A percentile compares a stretch with the other conserved stretches of the same genome.
These are phyloP conservation scores for Stephanodiscus triporus DNA, from an alignment of 108 stramenopile genomes.

Conservation along the genomic window DNA sequence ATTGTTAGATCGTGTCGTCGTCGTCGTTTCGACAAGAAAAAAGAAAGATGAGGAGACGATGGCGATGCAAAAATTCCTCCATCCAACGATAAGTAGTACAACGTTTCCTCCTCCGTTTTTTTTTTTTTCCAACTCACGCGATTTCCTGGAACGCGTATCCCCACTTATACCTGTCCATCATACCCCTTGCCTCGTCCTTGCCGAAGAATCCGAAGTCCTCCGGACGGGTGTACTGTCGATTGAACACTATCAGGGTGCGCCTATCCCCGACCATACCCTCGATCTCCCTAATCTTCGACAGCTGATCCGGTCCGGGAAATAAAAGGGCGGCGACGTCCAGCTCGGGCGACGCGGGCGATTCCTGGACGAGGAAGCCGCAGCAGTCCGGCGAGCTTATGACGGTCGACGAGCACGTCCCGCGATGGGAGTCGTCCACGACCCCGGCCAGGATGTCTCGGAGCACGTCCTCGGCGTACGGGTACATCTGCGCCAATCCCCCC, in stretches of 20 bases:
- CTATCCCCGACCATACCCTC: constrained; percentile 64
- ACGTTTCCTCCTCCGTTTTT: too few species aligned
- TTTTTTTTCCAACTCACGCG: constrained; percentile 27
- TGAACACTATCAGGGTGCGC: constrained; percentile 58
- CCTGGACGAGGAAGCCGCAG: constrained; percentile 69
- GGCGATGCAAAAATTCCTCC: too few species aligned
- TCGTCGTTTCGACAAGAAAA: neutral
- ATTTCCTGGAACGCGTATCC: constrained; percentile 77
- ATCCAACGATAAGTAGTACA: too few species aligned
- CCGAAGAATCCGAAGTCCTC: constrained; percentile 67
- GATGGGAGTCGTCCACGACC: constrained; percentile 48
- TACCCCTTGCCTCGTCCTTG: constrained; percentile 29
- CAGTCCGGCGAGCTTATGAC: constrained; percentile 61
- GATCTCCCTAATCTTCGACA: constrained; percentile 55
- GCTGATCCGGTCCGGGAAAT: constrained; percentile 66
- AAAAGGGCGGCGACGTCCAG: constrained; percentile 61
- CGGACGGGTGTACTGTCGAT: constrained; percentile 61
- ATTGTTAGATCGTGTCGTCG: too few species aligned
- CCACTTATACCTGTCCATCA: constrained; percentile 55
- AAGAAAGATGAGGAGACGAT: neutral
- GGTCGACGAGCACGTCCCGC: constrained; percentile 53
- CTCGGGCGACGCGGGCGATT: constrained; percentile 53
- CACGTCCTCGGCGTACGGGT: constrained; percentile 69
- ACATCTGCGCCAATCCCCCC: constrained; percentile 72
- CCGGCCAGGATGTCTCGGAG: constrained; percentile 55